Evolutionary conservation across 108 stramenopile species (phyloP), one percentile per base, ranked within the genome.

Genomic region (Cyclotella atomus): DNA sequence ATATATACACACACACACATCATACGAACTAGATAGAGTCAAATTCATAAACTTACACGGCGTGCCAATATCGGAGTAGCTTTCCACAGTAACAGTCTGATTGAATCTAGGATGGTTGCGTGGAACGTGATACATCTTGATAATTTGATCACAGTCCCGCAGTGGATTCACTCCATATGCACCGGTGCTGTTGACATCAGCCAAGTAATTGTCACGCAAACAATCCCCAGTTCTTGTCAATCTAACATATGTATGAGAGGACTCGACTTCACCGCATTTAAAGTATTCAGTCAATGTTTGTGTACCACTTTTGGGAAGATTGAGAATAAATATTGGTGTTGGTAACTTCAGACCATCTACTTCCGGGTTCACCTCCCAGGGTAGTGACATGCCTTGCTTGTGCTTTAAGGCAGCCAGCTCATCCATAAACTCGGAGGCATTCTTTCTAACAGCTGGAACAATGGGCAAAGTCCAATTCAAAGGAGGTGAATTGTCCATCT

Each of bases 51-150:
- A 14, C 43, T 44, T n/a, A n/a, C n/a, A 43, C 12, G 56, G 66
- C 35, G 65, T 65, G 21, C 75, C 75, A 61, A 76, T 76, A 52
- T 76, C 75, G 2, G 75, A 61, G 35, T 41, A 70, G 7, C 30
- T 33, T 28, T n/a, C 5, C 0, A 70, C 68, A 1, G 30, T 57
- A 25, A 55, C 19, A 30, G 53, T 54, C 32, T 49, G 33, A 4
- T 52, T 32, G 35, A 23, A 36, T 20, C 54, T 2, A 3, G 49
- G 49, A 20, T 68, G 20, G 2, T 14, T 1, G 8, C 1, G 0
- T 0, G 33, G 12, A 53, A 53, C 34, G 2, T 30, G 66, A 50
- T 49, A 68, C 34, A 9, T 54, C 24, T 61, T 61, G 7, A 36
- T 41, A 24, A 61, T 24, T 5, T 61, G 20, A 36, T 47, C 25